Conservation (phyloP, 495 filamentous ascomycete species). For the Talaromyces stipitatus region DNA sequence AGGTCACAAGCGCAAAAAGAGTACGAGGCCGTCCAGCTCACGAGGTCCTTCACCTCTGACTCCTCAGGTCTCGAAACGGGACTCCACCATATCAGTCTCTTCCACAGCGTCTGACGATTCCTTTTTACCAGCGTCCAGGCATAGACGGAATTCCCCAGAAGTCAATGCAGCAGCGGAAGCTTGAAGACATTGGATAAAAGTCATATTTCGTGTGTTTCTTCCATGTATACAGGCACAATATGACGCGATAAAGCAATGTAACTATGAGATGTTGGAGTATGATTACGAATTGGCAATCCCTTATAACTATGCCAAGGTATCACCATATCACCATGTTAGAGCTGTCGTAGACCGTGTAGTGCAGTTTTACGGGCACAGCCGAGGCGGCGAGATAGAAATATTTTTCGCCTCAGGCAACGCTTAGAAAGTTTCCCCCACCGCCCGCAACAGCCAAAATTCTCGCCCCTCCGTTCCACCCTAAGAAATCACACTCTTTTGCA, state of each 20-base stretch:
- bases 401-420: slow-evolving; percentile 3
- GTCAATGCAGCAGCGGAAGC: slow-evolving; percentile 2
- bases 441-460: slow-evolving; percentile 3
- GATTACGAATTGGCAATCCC: not conserved
- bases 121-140: not conserved
- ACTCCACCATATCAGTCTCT: slow-evolving; percentile 11
- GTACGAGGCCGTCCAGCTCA: slow-evolving; percentile 11
- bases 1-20: slow-evolving; percentile 26
- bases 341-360: not conserved
- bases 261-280: not conserved
- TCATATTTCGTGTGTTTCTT: not conserved
- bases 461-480: not conserved
- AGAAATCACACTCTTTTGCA: not conserved
- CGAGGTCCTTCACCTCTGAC: slow-evolving; percentile 36
- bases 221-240: not conserved
- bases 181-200: not conserved
- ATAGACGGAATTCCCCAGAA: not conserved
- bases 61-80: slow-evolving; percentile 32
- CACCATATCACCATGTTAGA: not conserved
- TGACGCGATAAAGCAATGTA: not conserved
- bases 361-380: not conserved
- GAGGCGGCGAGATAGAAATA: not conserved
- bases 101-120: slow-evolving; percentile 9
- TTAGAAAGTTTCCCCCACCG: slow-evolving; percentile 6
- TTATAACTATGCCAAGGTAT: not conserved